Evolutionary conservation across 2,329 filamentous ascomycete genomes (phyloP).

Genomic region (Penicillium olsonii): DNA sequence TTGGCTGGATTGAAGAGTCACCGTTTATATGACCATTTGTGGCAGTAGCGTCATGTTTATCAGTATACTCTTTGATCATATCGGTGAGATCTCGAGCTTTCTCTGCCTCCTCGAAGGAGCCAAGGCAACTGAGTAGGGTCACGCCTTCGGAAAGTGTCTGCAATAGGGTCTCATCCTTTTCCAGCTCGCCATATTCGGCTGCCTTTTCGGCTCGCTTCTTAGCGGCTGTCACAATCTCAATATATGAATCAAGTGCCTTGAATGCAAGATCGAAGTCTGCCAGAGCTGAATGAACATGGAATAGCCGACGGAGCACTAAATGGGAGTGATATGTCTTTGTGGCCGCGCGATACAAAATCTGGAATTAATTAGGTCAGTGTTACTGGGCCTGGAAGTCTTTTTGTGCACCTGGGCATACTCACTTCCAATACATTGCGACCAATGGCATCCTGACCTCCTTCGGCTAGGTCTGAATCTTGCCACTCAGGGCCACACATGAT

Average conservation of each 20-base stretch:
- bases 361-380: conserved; percentile 17
- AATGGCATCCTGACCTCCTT: conserved; percentile 74
- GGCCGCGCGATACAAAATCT: conserved; percentile 85
- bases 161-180: conserved; percentile 75
- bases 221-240: conserved; percentile 81
- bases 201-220: conserved; percentile 80
- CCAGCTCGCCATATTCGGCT: conserved; percentile 65
- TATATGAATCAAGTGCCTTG: conserved; percentile 87
- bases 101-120: conserved; percentile 71
- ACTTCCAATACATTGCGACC: conserved; percentile 75
- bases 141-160: conserved; percentile 80
- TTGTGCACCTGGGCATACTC: conserved; percentile 29
- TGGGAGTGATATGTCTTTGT: conserved; percentile 96
- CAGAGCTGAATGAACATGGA: conserved; percentile 80
- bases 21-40: conserved; percentile 24
- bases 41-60: conserved; percentile 53
- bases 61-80: conserved; percentile 74
- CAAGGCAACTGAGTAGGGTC: conserved; percentile 78
- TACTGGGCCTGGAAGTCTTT: not conserved
- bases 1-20: conserved; percentile 19
- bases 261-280: conserved; percentile 91
- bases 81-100: conserved; percentile 72
- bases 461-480: conserved; percentile 77
- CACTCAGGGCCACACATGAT: conserved; percentile 77
- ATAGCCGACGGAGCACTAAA: conserved; percentile 79